Evolutionary conservation across 768 basidiomycete genomes (phyloP).

Genomic region (Mrakia hoshinonis): DNA sequence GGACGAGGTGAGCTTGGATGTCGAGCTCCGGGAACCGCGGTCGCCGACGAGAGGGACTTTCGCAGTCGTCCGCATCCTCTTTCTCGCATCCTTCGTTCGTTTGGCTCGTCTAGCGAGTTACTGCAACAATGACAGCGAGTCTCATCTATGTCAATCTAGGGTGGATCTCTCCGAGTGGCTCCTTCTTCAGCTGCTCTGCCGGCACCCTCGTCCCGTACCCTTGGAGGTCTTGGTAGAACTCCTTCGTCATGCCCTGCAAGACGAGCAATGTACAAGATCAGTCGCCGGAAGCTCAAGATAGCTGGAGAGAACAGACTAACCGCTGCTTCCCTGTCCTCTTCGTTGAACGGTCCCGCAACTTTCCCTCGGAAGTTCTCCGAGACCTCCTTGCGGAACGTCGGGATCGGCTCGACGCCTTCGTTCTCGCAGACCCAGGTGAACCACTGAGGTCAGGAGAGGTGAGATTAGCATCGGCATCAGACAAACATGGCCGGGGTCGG

Average conservation of each 20-base stretch:
- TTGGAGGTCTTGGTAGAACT: conserved; percentile 62
- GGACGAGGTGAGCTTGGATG: too few relatives aligned
- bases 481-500: too few relatives aligned
- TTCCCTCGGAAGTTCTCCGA: conserved; percentile 60
- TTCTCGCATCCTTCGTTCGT: too few relatives aligned
- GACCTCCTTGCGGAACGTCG: conserved; percentile 63
- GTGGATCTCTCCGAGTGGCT: conserved; percentile 21
- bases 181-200: not conserved
- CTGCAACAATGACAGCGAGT: too few relatives aligned
- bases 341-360: conserved; percentile 60
- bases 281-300: too few relatives aligned
- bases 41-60: too few relatives aligned
- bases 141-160: conserved; percentile 19
- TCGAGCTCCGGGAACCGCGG: too few relatives aligned
- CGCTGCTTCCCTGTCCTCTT: conserved; percentile 60
- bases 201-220: conserved; percentile 45
- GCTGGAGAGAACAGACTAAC: conserved; percentile 35
- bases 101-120: too few relatives aligned
- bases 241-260: conserved; percentile 50
- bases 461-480: too few relatives aligned
- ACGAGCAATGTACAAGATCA: not conserved
- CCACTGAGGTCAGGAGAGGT: conserved; percentile 53
- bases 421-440: conserved; percentile 65
- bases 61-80: too few relatives aligned
- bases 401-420: conserved; percentile 53